These are phyloP conservation scores for Ophiostoma tasmaniense DNA, from an alignment of 2,329 filamentous ascomycete species.

Conservation along the genomic window DNA sequence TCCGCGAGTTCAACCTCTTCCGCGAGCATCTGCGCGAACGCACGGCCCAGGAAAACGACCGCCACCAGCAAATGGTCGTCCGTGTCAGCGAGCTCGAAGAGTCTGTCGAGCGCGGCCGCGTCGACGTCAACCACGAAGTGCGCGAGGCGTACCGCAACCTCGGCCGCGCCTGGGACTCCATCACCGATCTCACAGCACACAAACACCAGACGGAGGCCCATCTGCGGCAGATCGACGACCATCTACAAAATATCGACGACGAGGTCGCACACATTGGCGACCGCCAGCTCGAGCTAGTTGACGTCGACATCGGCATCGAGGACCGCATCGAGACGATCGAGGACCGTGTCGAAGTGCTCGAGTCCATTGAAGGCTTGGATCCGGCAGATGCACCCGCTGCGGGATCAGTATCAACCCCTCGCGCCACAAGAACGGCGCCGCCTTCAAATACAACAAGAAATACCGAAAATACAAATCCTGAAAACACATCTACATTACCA, in stretches of 20 bases:
- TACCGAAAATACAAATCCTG: no score
- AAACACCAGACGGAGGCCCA: slow-evolving; percentile 32
- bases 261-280: slow-evolving; percentile 39
- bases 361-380: slow-evolving; percentile 14
- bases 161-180: slow-evolving; percentile 44
- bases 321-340: slow-evolving; percentile 43
- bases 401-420: background rate
- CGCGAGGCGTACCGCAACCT: slow-evolving; percentile 48
- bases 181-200: slow-evolving; percentile 37
- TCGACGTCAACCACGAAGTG: slow-evolving; percentile 44
- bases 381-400: background rate
- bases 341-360: slow-evolving; percentile 29
- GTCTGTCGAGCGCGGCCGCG: slow-evolving; percentile 42
- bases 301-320: slow-evolving; percentile 44
- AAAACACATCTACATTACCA: background rate
- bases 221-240: slow-evolving; percentile 33
- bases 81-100: slow-evolving; percentile 47
- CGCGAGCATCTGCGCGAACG: slow-evolving; percentile 20
- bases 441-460: background rate
- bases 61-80: slow-evolving; percentile 31
- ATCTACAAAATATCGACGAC: slow-evolving; percentile 33
- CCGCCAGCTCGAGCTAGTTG: slow-evolving; percentile 41
- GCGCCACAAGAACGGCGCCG: background rate
- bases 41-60: slow-evolving; percentile 25
- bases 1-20: slow-evolving; percentile 3